These are phyloP conservation scores for Leccinellum rugosiceps DNA, from an alignment of 768 basidiomycete species.

Conservation along the genomic window DNA sequence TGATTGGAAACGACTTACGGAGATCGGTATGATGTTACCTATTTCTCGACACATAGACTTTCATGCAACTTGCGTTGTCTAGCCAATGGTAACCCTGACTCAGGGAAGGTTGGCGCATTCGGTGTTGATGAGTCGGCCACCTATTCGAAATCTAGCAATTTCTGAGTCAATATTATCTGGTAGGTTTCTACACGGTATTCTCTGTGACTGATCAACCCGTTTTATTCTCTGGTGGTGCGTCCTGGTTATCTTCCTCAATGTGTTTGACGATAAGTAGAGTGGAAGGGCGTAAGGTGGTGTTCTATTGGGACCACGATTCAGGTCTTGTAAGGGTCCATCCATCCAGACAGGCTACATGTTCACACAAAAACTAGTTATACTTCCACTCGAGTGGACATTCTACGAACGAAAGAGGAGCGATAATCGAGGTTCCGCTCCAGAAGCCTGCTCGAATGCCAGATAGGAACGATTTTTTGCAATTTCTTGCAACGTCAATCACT, in stretches of 20 bases:
- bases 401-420: slow-evolving; percentile 56
- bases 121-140: slow-evolving; percentile 56
- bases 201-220: slow-evolving; percentile 77
- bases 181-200: slow-evolving; percentile 74
- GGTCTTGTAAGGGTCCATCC: slow-evolving; percentile 45
- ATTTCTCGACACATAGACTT: neutral
- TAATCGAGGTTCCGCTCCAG: slow-evolving; percentile 80
- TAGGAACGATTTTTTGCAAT: slow-evolving; percentile 80
- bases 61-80: neutral
- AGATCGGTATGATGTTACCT: slow-evolving; percentile 57
- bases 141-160: slow-evolving; percentile 37
- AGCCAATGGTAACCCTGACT: slow-evolving; percentile 93
- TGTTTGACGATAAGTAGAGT: neutral
- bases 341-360: slow-evolving; percentile 35
- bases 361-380: slow-evolving; percentile 48
- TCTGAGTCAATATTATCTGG: slow-evolving; percentile 40
- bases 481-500: slow-evolving; percentile 84
- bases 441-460: slow-evolving; percentile 73
- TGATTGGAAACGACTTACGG: slow-evolving; percentile 88
- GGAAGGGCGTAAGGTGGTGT: slow-evolving; percentile 82
- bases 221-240: slow-evolving; percentile 65
- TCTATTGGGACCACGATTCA: slow-evolving; percentile 87
- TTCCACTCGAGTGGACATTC: slow-evolving; percentile 59
- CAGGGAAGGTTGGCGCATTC: slow-evolving; percentile 92
- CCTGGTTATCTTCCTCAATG: slow-evolving; percentile 14